Evolutionary conservation across 2,329 filamentous ascomycete genomes (phyloP).

Genomic region (Epichloe baconii): DNA sequence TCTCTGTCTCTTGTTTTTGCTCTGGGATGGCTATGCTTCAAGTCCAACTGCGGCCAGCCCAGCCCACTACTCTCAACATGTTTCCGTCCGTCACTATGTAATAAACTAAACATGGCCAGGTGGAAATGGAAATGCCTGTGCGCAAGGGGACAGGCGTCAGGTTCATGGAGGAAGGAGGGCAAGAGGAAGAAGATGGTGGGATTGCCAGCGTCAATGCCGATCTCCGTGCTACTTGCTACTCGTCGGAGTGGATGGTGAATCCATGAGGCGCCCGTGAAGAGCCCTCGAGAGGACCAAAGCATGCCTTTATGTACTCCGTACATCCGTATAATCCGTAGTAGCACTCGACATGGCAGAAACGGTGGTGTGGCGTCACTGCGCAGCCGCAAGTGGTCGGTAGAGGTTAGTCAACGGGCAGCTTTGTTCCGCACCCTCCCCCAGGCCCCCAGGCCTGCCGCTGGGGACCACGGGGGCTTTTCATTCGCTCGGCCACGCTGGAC

Average conservation of each 20-base stretch:
- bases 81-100: neutral
- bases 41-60: too few species aligned
- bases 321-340: neutral
- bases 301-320: too few species aligned
- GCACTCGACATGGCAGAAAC: neutral
- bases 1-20: neutral
- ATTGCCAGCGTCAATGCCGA: neutral
- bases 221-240: neutral
- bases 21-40: too few species aligned
- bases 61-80: too few species aligned
- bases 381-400: neutral
- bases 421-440: neutral
- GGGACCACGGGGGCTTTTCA: neutral
- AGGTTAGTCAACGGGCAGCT: neutral
- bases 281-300: neutral
- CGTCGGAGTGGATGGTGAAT: neutral
- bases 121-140: neutral
- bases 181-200: neutral
- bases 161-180: neutral
- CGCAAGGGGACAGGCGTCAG: neutral
- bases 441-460: neutral
- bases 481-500: neutral
- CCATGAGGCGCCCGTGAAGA: neutral
- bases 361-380: neutral
- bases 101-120: neutral